Evolutionary conservation across 202 grass and related monocot genomes (phyloP), one percentile per base, ranked within the genome.

Genomic region (Schoenoplectus triqueter): DNA sequence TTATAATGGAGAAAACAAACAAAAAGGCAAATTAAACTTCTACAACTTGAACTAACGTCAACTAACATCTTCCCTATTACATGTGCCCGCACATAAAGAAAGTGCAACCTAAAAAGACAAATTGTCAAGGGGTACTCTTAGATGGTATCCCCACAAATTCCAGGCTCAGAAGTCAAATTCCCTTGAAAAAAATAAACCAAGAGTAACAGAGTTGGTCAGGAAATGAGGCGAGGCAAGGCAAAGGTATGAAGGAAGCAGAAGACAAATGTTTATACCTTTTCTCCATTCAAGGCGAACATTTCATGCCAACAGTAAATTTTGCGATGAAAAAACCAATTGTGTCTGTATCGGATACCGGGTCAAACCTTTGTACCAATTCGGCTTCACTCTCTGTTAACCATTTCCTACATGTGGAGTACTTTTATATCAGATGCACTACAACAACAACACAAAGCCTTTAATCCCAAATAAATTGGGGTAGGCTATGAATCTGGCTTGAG

Each of bases 251-350:
- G 13, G 52, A 60, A 78, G 19, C 50, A 78, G 59, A 42, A 60
- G 11, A 61, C 3, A 60, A 76, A 55, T 78, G 31, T 14, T 17
- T 1, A 44, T 44, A 78, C 74, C 74, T 61, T 42, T 78, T 44
- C 51, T 60, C 20, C 54, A 78, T 56, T 60, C 52, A 78, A n/a
- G 20, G 13, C n/a, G 22, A 42, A 61, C 89, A 69, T 85, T 92
- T 93, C 21, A 81, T 64, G 41, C 92, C 90, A 46, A 91, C 91
- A 63, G 73, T 57, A 41, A 98, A 95, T 85, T 95, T 98, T 5
- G 92, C 91, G 86, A 95, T 93, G 87, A 98, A 98, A 87, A 98
- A 98, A 73, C 95, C 92, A 88, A 95, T 98, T 15, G 92, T 98
- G 86, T 98, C 91, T 3, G 89, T 82, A 48, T 86, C 86, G 10